Conservation (phyloP, 2,329 filamentous ascomycete species). For the Penicillium sp. region DNA sequence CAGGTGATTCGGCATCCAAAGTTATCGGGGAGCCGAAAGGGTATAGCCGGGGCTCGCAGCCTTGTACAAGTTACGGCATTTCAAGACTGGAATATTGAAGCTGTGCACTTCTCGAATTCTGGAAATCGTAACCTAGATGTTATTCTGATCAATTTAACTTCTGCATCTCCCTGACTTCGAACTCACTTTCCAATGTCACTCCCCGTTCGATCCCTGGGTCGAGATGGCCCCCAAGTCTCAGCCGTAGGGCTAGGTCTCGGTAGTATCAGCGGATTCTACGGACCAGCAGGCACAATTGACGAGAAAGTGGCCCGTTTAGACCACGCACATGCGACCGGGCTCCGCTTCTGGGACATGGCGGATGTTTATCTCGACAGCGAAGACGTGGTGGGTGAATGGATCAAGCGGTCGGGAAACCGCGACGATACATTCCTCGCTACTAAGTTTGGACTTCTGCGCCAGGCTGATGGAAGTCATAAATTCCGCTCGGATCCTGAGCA, state of each 20-base stretch:
- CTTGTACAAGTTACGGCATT: neutral
- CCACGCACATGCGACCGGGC: slow-evolving; percentile 28
- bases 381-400: slow-evolving; percentile 37
- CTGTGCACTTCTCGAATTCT: too few relatives aligned
- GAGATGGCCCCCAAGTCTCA: slow-evolving; percentile 18
- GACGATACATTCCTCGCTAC: slow-evolving; percentile 43
- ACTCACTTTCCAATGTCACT: slow-evolving; percentile 35
- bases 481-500: neutral
- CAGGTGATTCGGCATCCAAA: neutral
- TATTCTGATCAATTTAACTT: neutral
- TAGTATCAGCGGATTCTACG: slow-evolving; percentile 17
- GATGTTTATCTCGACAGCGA: slow-evolving; percentile 34
- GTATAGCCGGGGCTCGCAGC: neutral
- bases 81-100: too few relatives aligned
- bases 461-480: neutral
- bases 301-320: slow-evolving; percentile 23
- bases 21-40: neutral
- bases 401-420: slow-evolving; percentile 37
- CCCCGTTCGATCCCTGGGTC: slow-evolving; percentile 11
- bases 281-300: slow-evolving; percentile 9
- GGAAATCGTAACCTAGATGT: too few relatives aligned
- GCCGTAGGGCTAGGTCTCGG: slow-evolving; percentile 23
- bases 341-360: slow-evolving; percentile 33
- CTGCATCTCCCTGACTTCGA: neutral
- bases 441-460: slow-evolving; percentile 34